phyloP scores from a whole-genome alignment of 805 yeast genomes.

The Ogataea trehaloabstinens region DNA sequence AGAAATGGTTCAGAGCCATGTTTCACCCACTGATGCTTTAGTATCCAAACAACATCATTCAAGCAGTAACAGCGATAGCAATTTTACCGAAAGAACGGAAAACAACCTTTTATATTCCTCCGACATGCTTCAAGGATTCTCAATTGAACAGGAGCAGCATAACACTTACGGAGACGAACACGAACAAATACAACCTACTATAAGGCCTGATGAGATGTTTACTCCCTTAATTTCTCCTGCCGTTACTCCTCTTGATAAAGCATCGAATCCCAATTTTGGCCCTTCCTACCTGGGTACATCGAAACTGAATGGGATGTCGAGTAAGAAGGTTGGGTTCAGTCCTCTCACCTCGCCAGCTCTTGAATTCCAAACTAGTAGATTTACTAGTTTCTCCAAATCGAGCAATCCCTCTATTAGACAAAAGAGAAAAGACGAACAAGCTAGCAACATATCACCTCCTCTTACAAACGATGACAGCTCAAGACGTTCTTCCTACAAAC shows the following conservation, averaged over 20 bases:
- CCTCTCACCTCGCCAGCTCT: slow-evolving; percentile 72
- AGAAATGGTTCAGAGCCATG: slow-evolving; percentile 17
- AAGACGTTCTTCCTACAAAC: slow-evolving; percentile 25
- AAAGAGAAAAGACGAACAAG: slow-evolving; percentile 28
- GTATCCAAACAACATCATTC: neutral
- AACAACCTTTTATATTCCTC: slow-evolving; percentile 3
- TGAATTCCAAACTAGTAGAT: slow-evolving; percentile 39
- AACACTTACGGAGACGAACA: slow-evolving; percentile 3
- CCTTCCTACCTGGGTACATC: neutral
- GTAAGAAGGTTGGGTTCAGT: slow-evolving; percentile 29
- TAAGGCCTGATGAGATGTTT: slow-evolving; percentile 60
- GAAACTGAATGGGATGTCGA: neutral
- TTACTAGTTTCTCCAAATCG: slow-evolving; percentile 13
- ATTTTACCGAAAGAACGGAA: neutral
- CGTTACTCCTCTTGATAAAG: slow-evolving; percentile 56
- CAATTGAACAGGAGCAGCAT: slow-evolving; percentile 12
- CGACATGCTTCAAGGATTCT: slow-evolving; percentile 17
- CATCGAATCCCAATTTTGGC: slow-evolving; percentile 11
- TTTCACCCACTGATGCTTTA: slow-evolving; percentile 1
- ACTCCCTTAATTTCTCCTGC: slow-evolving; percentile 80
- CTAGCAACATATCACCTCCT: slow-evolving; percentile 18
- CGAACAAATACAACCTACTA: slow-evolving; percentile 15
- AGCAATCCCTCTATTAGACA: slow-evolving; percentile 23
- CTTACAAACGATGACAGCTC: slow-evolving; percentile 20
- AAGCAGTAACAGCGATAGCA: neutral